These are phyloP conservation scores for Liriodendron chinense DNA, from an alignment of 164 flowering plant genomes.

Conservation along the genomic window DNA sequence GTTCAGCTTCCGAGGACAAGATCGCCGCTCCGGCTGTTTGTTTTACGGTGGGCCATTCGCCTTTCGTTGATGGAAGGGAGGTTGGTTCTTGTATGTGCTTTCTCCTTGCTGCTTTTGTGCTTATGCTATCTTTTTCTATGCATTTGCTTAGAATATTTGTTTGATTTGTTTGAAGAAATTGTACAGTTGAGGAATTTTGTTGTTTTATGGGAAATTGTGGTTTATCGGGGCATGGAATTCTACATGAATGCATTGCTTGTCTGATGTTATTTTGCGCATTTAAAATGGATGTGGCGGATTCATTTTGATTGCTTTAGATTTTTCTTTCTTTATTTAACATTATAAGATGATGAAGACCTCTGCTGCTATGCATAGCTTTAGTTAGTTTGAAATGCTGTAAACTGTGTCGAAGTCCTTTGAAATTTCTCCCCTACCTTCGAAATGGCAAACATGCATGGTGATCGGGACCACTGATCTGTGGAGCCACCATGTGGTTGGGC, in stretches of 20 bases:
- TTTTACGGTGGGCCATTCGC: not conserved
- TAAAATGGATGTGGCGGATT: not conserved
- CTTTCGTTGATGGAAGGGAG: slow-evolving; percentile 3
- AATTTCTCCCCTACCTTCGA: not conserved
- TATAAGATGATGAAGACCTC: not conserved
- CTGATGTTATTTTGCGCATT: not conserved
- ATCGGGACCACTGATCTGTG: not conserved
- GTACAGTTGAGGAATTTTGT: not conserved
- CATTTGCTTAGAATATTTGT: not conserved
- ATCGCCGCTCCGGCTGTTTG: slow-evolving; percentile 2
- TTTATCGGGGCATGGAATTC: not conserved
- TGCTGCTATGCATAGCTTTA: not conserved
- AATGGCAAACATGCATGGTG: not conserved
- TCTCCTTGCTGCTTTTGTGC: not conserved
- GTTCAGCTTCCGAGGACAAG: slow-evolving; percentile 9
- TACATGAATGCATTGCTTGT: not conserved
- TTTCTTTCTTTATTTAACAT: not conserved
- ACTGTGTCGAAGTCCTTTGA: not conserved
- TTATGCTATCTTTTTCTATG: not conserved
- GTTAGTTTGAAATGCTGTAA: not conserved
- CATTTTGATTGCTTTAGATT: not conserved
- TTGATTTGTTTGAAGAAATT: not conserved
- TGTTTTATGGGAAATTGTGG: not conserved
- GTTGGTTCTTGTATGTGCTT: not conserved
- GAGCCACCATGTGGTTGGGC: not conserved